Evolutionary conservation across 768 basidiomycete genomes (phyloP).

Genomic region (Coprinellus aureogranulatus): DNA sequence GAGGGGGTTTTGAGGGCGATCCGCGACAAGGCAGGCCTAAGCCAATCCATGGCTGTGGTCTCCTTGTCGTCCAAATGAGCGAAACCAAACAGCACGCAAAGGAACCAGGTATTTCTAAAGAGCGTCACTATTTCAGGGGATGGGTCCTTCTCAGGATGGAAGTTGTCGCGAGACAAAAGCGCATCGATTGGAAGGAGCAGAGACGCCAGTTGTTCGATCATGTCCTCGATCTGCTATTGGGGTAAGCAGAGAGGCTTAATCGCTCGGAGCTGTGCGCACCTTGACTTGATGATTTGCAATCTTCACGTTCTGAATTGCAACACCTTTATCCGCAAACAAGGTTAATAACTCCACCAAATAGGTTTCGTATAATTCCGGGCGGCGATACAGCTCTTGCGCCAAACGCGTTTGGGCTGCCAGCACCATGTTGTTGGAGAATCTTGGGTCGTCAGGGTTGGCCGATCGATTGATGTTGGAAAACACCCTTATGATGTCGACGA

Average conservation of each 20-base stretch:
- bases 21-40: constrained; percentile 67
- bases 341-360: constrained; percentile 85
- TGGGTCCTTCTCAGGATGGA: constrained; percentile 55
- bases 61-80: constrained; percentile 54
- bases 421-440: constrained; percentile 88
- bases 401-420: constrained; percentile 89
- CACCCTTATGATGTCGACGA: constrained; percentile 78
- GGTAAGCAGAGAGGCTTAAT: background rate
- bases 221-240: constrained; percentile 61
- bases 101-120: constrained; percentile 94
- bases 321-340: constrained; percentile 87
- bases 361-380: constrained; percentile 73
- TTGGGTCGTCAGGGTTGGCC: constrained; percentile 84
- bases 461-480: constrained; percentile 84
- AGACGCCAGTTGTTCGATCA: constrained; percentile 84
- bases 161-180: constrained; percentile 69
- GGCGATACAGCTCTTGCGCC: constrained; percentile 70
- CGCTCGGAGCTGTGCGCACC: constrained; percentile 34
- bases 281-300: constrained; percentile 64
- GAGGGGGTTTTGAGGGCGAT: constrained; percentile 87
- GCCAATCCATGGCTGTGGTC: constrained; percentile 72
- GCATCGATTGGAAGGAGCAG: constrained; percentile 90
- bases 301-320: constrained; percentile 82
- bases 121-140: constrained; percentile 63
- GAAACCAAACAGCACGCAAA: constrained; percentile 85